Percentiles rank a stretch among this genome's conserved stretches.
phyloP scores from a whole-genome alignment of 2,329 filamentous ascomycete genomes.

The Akanthomyces dipterigenus region DNA sequence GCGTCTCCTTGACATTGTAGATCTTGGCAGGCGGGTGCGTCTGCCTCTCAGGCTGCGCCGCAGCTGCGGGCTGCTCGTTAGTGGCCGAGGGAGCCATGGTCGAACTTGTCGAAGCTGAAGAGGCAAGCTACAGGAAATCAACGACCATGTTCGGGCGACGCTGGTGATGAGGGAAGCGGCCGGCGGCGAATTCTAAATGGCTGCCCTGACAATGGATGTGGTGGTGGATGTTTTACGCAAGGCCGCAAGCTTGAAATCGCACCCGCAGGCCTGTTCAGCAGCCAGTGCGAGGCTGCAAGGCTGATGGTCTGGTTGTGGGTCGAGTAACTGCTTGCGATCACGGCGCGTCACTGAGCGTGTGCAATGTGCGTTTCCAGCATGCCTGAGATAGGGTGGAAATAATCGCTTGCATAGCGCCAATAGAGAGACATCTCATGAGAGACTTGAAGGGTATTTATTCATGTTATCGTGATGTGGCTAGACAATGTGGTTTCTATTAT shows the following conservation, averaged over 20 bases:
- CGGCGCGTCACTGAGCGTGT: background rate
- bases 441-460: background rate
- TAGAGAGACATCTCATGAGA: background rate
- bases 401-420: background rate
- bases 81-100: conserved; percentile 49
- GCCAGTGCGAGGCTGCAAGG: conserved; percentile 29
- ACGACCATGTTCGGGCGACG: conserved; percentile 11
- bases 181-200: conserved; percentile 7
- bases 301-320: conserved; percentile 23
- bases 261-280: conserved; percentile 10
- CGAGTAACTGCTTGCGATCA: background rate
- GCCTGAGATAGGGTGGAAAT: background rate
- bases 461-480: background rate
- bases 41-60: conserved; percentile 27
- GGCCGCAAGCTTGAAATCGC: conserved; percentile 14
- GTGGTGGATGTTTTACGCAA: conserved; percentile 14
- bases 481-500: background rate
- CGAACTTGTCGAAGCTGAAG: conserved; percentile 1
- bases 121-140: background rate
- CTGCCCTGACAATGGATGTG: conserved; percentile 21
- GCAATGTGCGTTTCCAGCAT: background rate
- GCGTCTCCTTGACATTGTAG: conserved; percentile 55
- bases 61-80: conserved; percentile 34
- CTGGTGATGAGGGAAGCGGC: conserved; percentile 12
- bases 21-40: conserved; percentile 48